Evolutionary conservation across 306 rosid genomes (phyloP).

Genomic region (Prunus kanzakura): DNA sequence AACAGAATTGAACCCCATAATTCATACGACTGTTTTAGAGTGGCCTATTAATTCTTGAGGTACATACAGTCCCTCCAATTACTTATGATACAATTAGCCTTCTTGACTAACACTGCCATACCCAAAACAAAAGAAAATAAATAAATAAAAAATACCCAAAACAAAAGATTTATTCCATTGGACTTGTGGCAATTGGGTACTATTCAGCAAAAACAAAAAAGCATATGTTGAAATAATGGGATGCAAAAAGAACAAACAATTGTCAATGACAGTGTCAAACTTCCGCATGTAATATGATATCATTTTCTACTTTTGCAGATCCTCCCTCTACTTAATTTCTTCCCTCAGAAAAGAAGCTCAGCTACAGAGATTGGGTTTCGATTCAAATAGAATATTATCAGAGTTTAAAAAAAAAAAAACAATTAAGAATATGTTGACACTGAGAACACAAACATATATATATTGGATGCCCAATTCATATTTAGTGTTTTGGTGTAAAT

Average conservation of each 20-base stretch:
- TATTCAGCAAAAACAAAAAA: background rate
- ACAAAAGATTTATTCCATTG: no score
- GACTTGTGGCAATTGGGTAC: background rate
- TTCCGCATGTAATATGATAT: background rate
- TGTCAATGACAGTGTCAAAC: background rate
- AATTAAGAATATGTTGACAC: background rate
- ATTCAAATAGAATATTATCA: background rate
- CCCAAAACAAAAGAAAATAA: no score
- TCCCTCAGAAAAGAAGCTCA: background rate
- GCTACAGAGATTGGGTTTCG: background rate
- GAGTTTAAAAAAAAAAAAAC: background rate
- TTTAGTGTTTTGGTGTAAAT: conserved; percentile 1
- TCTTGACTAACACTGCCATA: no score
- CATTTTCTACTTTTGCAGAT: background rate
- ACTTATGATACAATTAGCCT: no score
- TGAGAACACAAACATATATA: background rate
- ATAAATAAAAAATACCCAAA: no score
- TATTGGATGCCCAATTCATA: background rate
- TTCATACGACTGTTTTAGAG: no score
- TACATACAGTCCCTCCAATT: no score
- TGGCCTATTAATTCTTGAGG: no score
- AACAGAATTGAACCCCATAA: no score
- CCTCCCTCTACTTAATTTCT: background rate
- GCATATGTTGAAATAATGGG: background rate
- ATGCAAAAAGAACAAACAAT: background rate